Base-by-base conservation (phyloP, 176 grass and related monocot species). In the Eleusine coracana region DNA sequence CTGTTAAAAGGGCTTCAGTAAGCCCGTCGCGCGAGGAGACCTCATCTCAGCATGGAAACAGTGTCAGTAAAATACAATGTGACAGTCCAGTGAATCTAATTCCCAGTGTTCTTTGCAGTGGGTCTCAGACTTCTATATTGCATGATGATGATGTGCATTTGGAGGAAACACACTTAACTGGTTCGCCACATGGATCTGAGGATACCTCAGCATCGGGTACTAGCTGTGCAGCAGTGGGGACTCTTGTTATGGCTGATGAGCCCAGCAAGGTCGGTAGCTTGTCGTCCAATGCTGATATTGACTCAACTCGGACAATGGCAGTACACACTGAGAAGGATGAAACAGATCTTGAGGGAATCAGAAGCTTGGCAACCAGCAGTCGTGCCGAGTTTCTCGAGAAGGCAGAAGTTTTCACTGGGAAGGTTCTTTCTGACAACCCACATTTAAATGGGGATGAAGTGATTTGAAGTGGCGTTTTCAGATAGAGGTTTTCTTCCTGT, bases 1-100 rank as follows among this genome's bases (percentile, higher is more conserved):
- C 67, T 75, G 68, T 81, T 70, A 87, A 90, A 90, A 77, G 83
- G 44, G 60, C 73, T 82, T 88, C 91, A n/a, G 58, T 83, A 65
- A 83, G 86, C 52, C 82, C 71, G 73, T 48, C 54, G 62, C 70
- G 29, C 9, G 87, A 86, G 72, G 91, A 73, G 68, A 66, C 29
- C 76, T 72, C 52, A 82, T 77, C 34, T 84, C 85, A 63, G 64
- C 79, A 25, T 72, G 69, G 74, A 86, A 74, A 25, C 31, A 37
- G 25, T 79, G 71, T 31, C 52, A 73, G 61, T 50, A 65, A 79
- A 67, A 29, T 37, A 48, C 10, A 66, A 68, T 65, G 34, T 41
- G 71, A 78, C 20, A 79, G 52, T 29, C 16, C 14, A 8, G 75
- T 75, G 29, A 88, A 80, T 50, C 39, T 50, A 10, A 21, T 73